Base-by-base conservation (phyloP, 2,329 filamentous ascomycete genomes). In the Aureobasidium lini region DNA sequence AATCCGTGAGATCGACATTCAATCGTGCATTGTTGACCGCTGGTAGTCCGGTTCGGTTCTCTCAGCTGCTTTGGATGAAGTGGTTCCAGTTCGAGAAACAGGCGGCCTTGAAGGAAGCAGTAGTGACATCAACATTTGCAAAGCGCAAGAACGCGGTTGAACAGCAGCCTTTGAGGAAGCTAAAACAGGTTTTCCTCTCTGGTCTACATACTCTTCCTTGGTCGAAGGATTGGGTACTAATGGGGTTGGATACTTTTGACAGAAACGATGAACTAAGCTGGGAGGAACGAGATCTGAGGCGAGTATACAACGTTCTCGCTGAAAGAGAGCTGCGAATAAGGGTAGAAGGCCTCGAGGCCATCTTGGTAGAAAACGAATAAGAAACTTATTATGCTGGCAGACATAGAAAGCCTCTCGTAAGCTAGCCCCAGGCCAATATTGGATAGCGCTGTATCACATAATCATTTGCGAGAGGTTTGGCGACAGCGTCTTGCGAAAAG, bases 311-410 rank as follows among this genome's bases (percentile, higher is more conserved):
- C 62, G 76, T 84, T 6, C 73, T 86, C 67, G 73, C 76, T 13
- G 84, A 87, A 71, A 85, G 85, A 70, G 84, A 84, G 65, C 62
- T 86, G 62, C 75, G 85, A 61, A 69, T 86, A 28, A 31, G 62
- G 36, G 48, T 57, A 8, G 62, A 63, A 15, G 60, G 53, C 3
- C 32, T 63, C 16, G 62, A 63, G 23, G 23, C 23, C 23, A 23
- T 23, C 23, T 23, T 23, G 23, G 23, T 23, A 23, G 23, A 23
- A 23, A 23, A 23, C 23, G 23, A 23, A 23, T 23, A 23, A 23
- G 23, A 23, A 23, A 23, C 4, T 23, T 23, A 23, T 23, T 23
- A 23, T 23, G 23, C 23, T 23, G 2, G 23, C 23, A 3, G 23
- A 23, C 34, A 10, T 23, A 3, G 23, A 23, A 2, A 23, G 23